Conservation (phyloP, 169 alveolate genomes). For the Miamiensis avidus region DNA sequence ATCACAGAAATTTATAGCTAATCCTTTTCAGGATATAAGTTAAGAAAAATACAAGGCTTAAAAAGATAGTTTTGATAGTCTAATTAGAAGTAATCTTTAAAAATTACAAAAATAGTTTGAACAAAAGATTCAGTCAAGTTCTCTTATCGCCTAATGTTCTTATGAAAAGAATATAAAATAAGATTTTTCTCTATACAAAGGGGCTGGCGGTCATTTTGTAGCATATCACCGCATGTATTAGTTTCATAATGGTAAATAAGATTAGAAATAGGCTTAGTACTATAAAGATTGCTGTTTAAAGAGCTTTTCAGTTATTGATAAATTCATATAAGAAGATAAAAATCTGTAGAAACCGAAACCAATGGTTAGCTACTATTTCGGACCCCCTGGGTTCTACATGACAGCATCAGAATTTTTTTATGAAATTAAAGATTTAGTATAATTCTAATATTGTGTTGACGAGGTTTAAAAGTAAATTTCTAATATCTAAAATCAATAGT, state of each 20-base stretch:
- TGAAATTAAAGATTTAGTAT: not conserved
- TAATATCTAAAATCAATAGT: too few relatives aligned
- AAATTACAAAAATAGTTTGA: too few relatives aligned
- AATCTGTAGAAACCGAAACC: too few relatives aligned
- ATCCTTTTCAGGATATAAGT: too few relatives aligned
- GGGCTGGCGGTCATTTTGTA: not conserved
- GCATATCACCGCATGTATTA: too few relatives aligned
- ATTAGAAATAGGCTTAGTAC: not conserved
- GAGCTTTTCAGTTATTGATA: not conserved
- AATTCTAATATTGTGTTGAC: not conserved
- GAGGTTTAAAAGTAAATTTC: not conserved
- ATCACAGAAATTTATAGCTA: too few relatives aligned
- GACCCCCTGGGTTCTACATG: not conserved
- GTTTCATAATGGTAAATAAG: not conserved
- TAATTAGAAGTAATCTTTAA: too few relatives aligned
- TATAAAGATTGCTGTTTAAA: not conserved
- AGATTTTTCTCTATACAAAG: not conserved
- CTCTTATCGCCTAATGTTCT: not conserved
- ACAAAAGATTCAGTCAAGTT: not conserved
- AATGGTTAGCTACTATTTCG: not conserved
- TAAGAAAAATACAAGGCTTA: too few relatives aligned
- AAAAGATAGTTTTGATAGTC: too few relatives aligned
- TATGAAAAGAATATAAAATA: too few relatives aligned
- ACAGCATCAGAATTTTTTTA: not conserved
- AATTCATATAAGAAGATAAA: too few relatives aligned